These are phyloP conservation scores for Sugiyamaella pinicola DNA, from an alignment of 1,139 yeast species.

Conservation along the genomic window DNA sequence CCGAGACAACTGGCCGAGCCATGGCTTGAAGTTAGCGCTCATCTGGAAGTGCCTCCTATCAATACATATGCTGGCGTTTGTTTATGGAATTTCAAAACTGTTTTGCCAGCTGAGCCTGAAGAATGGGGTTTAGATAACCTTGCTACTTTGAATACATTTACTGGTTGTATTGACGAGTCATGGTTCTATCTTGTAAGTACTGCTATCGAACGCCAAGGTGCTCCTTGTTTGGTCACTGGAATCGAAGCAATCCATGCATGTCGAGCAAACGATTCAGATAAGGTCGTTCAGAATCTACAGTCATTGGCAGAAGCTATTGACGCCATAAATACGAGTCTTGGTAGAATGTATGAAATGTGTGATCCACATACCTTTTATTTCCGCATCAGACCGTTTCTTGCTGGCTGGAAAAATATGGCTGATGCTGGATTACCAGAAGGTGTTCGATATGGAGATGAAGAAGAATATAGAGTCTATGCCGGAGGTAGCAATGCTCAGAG, in stretches of 20 bases:
- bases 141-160: slow-evolving; percentile 79
- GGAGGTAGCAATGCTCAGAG: slow-evolving; percentile 97
- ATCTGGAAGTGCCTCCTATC: slow-evolving; percentile 76
- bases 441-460: slow-evolving; percentile 71
- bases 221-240: slow-evolving; percentile 62
- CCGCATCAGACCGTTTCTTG: slow-evolving; percentile 83
- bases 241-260: slow-evolving; percentile 63
- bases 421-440: slow-evolving; percentile 84
- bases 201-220: slow-evolving; percentile 81
- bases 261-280: slow-evolving; percentile 46
- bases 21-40: slow-evolving; percentile 57
- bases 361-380: slow-evolving; percentile 90
- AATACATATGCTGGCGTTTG: slow-evolving; percentile 87
- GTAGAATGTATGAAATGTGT: slow-evolving; percentile 91
- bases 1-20: slow-evolving; percentile 76
- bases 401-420: slow-evolving; percentile 94
- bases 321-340: slow-evolving; percentile 68
- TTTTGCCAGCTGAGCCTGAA: slow-evolving; percentile 51
- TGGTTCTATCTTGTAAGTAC: slow-evolving; percentile 94
- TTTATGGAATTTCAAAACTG: slow-evolving; percentile 80
- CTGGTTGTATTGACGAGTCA: slow-evolving; percentile 88
- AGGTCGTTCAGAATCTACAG: slow-evolving; percentile 55
- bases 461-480: slow-evolving; percentile 59
- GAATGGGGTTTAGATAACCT: slow-evolving; percentile 61
- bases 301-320: slow-evolving; percentile 75